phyloP scores from a whole-genome alignment of 2,329 filamentous ascomycete genomes.

The Penicillium sp. region DNA sequence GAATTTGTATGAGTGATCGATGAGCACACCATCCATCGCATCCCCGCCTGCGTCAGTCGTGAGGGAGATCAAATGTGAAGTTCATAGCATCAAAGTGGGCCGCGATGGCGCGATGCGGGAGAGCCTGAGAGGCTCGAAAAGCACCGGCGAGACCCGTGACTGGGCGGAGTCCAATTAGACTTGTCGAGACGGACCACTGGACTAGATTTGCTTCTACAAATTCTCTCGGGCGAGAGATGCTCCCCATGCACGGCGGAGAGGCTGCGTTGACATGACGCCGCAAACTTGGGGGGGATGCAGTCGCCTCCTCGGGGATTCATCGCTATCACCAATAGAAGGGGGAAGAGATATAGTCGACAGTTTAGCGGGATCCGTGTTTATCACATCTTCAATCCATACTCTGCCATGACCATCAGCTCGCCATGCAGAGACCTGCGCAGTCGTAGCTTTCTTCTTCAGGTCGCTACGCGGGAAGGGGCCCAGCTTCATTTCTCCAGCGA shows the following conservation, averaged over 20 bases:
- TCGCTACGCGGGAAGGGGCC: too few species aligned
- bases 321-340: too few species aligned
- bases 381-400: too few species aligned
- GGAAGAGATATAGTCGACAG: too few species aligned
- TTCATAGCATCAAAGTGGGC: constrained; percentile 37
- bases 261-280: not conserved
- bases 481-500: too few species aligned
- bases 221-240: constrained; percentile 18
- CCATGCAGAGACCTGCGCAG: too few species aligned
- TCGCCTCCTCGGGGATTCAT: not conserved
- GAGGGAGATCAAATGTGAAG: constrained; percentile 8
- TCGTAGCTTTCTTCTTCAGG: too few species aligned
- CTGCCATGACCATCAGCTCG: too few species aligned
- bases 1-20: constrained; percentile 1
- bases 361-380: too few species aligned
- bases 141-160: constrained; percentile 1
- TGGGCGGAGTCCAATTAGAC: constrained; percentile 9
- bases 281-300: not conserved
- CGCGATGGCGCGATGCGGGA: constrained; percentile 34
- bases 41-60: constrained; percentile 22
- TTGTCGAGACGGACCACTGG: not conserved
- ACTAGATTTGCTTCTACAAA: not conserved
- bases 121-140: constrained; percentile 6
- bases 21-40: constrained; percentile 9
- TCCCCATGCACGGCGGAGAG: not conserved